Evolutionary conservation across 2,329 filamentous ascomycete species (phyloP), one percentile per base, ranked within the genome.

Genomic region (Talaromyces sp.): DNA sequence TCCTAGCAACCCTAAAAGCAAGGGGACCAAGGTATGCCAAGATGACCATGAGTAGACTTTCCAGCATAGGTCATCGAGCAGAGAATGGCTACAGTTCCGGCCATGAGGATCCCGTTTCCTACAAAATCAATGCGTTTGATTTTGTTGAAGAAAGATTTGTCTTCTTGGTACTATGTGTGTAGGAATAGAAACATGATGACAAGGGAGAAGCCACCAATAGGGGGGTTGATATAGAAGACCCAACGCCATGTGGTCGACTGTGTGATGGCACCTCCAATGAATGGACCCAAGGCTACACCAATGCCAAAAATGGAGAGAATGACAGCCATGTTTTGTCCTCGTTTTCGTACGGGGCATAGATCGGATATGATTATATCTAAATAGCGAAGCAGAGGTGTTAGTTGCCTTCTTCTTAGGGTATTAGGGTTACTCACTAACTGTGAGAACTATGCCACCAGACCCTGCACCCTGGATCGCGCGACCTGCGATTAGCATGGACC

Each of bases 271-370:
- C 70, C 76, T 1, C 69, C 71, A 13, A 74, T 63, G n/a, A 85
- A 66, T 1, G 82, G 82, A 0, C 82, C 83, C 1, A 73, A 59
- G 1, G 78, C 74, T 19, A 80, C 67, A 1, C 80, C 81, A 7
- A 84, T 44, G 2, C 66, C 63, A 42, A 63, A 65, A 4, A 67
- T 55, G 9, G 58, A 59, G 8, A 67, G 62, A 8, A 73, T 64
- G 42, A 68, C 59, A 8, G 65, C 66, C 36, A 72, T 61, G 59
- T 68, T 72, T 17, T 71, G 70, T 1, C 68, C 68, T 27, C 69
- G 64, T 22, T 74, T 69, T 15, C 71, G 65, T 22, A 81, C 67
- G 8, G 78, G 77, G 2, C 81, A 76, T 49, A 81, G 70, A 62
- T 82, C 79, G 13, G 76, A 76, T 3, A 81, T 71, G 1, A 81